Evolutionary conservation across 2,329 filamentous ascomycete species (phyloP).

Genomic region (Leptographium wingfieldii): DNA sequence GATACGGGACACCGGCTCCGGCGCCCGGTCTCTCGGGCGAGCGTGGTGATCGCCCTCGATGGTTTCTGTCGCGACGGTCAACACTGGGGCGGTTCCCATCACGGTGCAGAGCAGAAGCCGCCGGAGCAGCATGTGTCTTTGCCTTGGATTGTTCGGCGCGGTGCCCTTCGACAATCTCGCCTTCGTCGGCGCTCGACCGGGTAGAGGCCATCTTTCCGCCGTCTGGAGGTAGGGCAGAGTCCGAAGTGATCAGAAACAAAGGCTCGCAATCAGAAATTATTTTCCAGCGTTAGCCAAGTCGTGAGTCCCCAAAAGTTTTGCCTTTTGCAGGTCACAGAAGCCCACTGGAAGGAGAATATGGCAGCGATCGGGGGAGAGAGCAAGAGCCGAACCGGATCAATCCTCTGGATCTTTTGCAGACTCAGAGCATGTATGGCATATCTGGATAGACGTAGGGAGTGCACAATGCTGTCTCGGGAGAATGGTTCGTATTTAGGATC

Average conservation of each 20-base stretch:
- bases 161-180: conserved; percentile 66
- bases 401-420: conserved; percentile 15
- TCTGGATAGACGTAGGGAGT: neutral
- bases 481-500: neutral
- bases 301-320: neutral
- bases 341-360: neutral
- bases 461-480: neutral
- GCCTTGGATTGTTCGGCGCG: conserved; percentile 58
- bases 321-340: neutral
- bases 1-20: conserved; percentile 20
- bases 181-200: conserved; percentile 62
- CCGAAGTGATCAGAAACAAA: neutral
- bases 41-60: conserved; percentile 42
- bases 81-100: conserved; percentile 66
- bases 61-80: conserved; percentile 82
- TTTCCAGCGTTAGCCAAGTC: conserved; percentile 8
- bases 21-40: conserved; percentile 27
- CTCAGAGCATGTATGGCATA: conserved; percentile 12
- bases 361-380: neutral
- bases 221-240: neutral
- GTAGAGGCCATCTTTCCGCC: conserved; percentile 17
- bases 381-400: conserved; percentile 18
- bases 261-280: neutral
- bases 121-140: conserved; percentile 47
- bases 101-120: conserved; percentile 18